phyloP scores from a whole-genome alignment of 2,329 filamentous ascomycete species.

The Exophiala bonariae region DNA sequence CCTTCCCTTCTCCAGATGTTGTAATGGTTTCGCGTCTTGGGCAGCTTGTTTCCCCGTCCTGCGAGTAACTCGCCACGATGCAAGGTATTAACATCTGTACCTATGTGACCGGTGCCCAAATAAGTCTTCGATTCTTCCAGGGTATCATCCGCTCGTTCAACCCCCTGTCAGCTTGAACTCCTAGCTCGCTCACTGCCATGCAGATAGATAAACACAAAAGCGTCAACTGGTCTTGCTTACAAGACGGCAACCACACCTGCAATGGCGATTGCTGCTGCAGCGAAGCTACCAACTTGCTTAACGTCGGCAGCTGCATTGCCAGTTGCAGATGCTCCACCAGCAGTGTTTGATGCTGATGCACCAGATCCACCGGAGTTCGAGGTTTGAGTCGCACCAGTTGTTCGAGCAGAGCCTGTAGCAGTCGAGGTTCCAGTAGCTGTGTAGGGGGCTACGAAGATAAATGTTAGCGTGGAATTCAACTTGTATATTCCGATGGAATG shows the following conservation, averaged over 20 bases:
- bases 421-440: conserved; percentile 33
- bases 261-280: conserved; percentile 42
- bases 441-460: conserved; percentile 26
- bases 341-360: conserved; percentile 26
- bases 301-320: conserved; percentile 37
- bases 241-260: conserved; percentile 41
- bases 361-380: conserved; percentile 18
- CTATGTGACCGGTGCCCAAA: too few relatives aligned
- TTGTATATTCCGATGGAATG: conserved; percentile 4
- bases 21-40: too few relatives aligned
- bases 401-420: conserved; percentile 12
- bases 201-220: not conserved
- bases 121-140: too few relatives aligned
- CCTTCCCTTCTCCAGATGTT: too few relatives aligned
- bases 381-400: conserved; percentile 11
- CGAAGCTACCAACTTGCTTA: conserved; percentile 25
- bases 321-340: conserved; percentile 30
- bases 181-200: not conserved
- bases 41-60: too few relatives aligned
- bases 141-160: not conserved
- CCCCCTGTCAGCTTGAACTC: not conserved
- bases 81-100: too few relatives aligned
- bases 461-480: not conserved
- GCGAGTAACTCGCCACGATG: too few relatives aligned
- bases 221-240: conserved; percentile 28